Evolutionary conservation across 1,284 basidiomycete species (phyloP), one percentile per base, ranked within the genome.

Genomic region (Leccinum olivaceoglutinosum): DNA sequence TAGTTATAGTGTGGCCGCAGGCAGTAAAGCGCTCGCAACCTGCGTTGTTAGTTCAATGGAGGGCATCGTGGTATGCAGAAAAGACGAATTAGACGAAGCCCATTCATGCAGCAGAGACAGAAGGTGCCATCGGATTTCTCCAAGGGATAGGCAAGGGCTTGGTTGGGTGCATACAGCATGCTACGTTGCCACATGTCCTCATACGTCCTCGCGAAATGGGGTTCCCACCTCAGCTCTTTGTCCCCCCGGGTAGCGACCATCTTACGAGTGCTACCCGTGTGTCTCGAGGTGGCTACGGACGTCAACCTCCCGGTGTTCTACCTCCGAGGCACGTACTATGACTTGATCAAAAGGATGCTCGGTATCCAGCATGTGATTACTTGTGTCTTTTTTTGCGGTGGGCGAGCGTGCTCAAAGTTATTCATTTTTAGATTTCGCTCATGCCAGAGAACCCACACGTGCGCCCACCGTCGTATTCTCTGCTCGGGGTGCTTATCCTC

Each of bases 281-380:
- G 76, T 2, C 66, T 92, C 18, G 85, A 88, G 63, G 73, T 85
- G 10, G 71, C 81, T 5, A 76, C 84, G 2, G 93, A 96, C 70
- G 21, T 92, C 56, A 94, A 95, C 72, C 81, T 96, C 16, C 89
- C 91, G 0, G 68, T 87, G 39, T 96, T 96, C 76, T 92, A 95
- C 75, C 78, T 95, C 62, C 80, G 81, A 61, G 93, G 94, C 11
- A 81, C 82, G 18, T 94, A 94, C 74, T 90, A 94, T 73, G 88
- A 89, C 71, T 72, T 93, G 46, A 78, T 81, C 18, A 89, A 88
- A 71, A 81, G 94, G 61, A n/a, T 92, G 2, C 78, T 93, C 5
- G 85, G 90, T 0, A 78, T 92, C 39, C 81, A 81, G 70, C 88
- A 93, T 79, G 93, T 94, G 70, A 70, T 86, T 76, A 18, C 21